These are phyloP conservation scores for Santalum album DNA, from an alignment of 164 flowering plant genomes.

Conservation along the genomic window DNA sequence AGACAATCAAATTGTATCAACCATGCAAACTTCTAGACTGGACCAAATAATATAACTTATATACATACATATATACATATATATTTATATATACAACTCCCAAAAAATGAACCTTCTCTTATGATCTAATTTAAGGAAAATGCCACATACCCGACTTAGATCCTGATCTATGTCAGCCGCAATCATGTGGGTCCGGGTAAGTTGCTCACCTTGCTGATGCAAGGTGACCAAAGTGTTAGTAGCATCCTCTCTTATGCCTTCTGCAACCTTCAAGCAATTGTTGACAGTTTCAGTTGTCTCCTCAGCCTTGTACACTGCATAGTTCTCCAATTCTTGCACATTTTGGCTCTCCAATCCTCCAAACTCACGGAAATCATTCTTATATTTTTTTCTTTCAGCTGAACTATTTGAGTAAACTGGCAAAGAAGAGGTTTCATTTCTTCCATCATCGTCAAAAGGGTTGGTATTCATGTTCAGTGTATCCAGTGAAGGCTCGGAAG, in stretches of 20 bases:
- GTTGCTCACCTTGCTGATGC: slow-evolving; percentile 78
- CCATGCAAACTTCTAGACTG: no score
- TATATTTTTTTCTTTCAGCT: slow-evolving; percentile 42
- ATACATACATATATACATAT: not conserved
- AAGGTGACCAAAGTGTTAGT: slow-evolving; percentile 45
- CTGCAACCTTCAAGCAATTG: slow-evolving; percentile 57
- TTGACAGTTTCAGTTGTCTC: slow-evolving; percentile 57
- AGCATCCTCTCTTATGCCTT: slow-evolving; percentile 58
- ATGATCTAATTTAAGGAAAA: not conserved
- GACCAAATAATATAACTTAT: no score
- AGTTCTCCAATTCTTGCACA: slow-evolving; percentile 57
- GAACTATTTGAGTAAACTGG: slow-evolving; percentile 14
- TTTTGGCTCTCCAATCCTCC: slow-evolving; percentile 60
- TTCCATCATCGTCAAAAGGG: slow-evolving; percentile 43
- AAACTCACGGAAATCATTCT: slow-evolving; percentile 54
- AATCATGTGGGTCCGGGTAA: slow-evolving; percentile 44
- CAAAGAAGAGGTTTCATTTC: slow-evolving; percentile 17
- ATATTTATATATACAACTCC: not conserved
- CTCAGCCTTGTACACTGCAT: slow-evolving; percentile 64
- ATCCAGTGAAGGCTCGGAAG: slow-evolving; percentile 29
- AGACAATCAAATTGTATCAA: no score
- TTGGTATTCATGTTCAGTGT: slow-evolving; percentile 18
- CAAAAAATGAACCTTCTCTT: not conserved
- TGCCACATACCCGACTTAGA: slow-evolving; percentile 60
- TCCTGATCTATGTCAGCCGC: slow-evolving; percentile 61